Conservation (phyloP, 2,329 filamentous ascomycete genomes). For the Clonostachys sp. region DNA sequence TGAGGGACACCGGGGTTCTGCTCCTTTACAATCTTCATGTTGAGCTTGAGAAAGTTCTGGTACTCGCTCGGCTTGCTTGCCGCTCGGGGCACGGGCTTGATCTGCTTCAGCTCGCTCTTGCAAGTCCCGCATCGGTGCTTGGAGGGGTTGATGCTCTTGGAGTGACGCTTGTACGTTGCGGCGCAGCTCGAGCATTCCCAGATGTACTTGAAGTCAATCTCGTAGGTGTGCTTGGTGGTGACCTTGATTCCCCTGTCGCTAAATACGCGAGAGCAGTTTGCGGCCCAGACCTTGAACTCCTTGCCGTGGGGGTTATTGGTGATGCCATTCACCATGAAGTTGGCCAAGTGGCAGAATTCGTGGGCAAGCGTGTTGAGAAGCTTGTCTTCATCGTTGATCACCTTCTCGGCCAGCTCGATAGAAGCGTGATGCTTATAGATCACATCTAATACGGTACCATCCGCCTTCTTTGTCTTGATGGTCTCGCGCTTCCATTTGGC, state of each 20-base stretch:
- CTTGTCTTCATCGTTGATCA: constrained; percentile 73
- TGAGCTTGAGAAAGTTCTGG: constrained; percentile 56
- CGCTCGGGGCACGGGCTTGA: constrained; percentile 67
- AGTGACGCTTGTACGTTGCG: constrained; percentile 76
- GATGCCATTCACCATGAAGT: constrained; percentile 79
- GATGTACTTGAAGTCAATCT: constrained; percentile 87
- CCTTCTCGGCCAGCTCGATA: constrained; percentile 86
- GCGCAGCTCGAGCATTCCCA: constrained; percentile 74
- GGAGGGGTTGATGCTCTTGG: constrained; percentile 72
- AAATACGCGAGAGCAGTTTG: constrained; percentile 51
- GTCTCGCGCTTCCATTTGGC: constrained; percentile 68
- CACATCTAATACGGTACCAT: constrained; percentile 14
- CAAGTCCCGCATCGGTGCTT: constrained; percentile 76
- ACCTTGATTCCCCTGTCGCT: constrained; percentile 64
- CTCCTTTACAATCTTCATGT: constrained; percentile 58
- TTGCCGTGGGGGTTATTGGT: constrained; percentile 75
- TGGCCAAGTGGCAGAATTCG: constrained; percentile 92
- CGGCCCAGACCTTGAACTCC: constrained; percentile 76
- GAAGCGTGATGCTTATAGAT: constrained; percentile 57
- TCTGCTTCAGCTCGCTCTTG: constrained; percentile 66
- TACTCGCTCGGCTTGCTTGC: constrained; percentile 32
- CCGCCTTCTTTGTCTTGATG: constrained; percentile 23
- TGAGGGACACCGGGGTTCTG: constrained; percentile 54
- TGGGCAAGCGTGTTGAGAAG: constrained; percentile 91
- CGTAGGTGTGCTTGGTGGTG: constrained; percentile 85